Evolutionary conservation across 352 stramenopile genomes (phyloP).

Genomic region (Albugo candida): DNA sequence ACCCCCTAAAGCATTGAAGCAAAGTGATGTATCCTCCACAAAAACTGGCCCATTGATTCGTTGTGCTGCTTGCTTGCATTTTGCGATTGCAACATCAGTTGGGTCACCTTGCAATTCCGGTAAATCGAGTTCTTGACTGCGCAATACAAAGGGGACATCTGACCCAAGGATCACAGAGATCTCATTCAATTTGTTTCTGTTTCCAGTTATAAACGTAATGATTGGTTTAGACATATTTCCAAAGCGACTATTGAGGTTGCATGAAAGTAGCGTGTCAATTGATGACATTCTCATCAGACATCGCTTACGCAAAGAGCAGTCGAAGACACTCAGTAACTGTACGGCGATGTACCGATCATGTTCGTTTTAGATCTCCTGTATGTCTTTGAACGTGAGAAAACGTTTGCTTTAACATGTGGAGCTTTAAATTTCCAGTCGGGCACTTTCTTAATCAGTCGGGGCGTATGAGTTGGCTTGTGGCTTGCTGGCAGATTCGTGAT

Average conservation of each 20-base stretch:
- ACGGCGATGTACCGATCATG: not conserved
- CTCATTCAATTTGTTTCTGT: slow-evolving; percentile 72
- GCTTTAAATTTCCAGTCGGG: no score
- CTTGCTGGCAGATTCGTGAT: no score
- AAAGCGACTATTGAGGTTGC: not conserved
- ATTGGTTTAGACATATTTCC: not conserved
- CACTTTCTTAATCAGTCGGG: no score
- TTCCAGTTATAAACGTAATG: slow-evolving; percentile 73
- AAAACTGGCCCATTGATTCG: slow-evolving; percentile 80
- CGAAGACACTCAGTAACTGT: not conserved
- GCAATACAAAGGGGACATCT: slow-evolving; percentile 82
- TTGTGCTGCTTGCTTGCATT: slow-evolving; percentile 81
- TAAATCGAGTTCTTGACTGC: slow-evolving; percentile 88
- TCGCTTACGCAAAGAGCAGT: not conserved
- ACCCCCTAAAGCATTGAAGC: slow-evolving; percentile 89
- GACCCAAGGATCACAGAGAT: slow-evolving; percentile 61
- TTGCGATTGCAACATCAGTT: slow-evolving; percentile 86
- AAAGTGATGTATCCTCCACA: slow-evolving; percentile 93
- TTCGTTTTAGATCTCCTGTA: no score
- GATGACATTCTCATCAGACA: not conserved
- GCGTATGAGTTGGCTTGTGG: no score
- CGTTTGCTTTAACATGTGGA: no score
- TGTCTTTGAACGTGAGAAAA: no score
- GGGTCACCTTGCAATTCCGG: slow-evolving; percentile 95
- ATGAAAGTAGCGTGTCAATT: not conserved